Evolutionary conservation across 805 yeast species (phyloP), one percentile per base, ranked within the genome.

Genomic region (Ogataea wickerhamii): DNA sequence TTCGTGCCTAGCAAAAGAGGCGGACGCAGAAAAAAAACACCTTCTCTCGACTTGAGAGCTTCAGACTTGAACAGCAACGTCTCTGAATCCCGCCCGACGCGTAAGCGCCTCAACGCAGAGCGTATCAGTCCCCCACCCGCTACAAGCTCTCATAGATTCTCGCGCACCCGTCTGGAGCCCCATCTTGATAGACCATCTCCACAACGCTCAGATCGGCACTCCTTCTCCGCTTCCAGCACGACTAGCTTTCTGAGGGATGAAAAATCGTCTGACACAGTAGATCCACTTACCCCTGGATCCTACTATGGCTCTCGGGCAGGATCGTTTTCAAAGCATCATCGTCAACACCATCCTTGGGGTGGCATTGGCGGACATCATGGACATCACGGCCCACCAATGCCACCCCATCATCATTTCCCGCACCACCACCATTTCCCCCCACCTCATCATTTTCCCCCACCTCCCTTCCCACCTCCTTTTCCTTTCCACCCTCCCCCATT

Each of bases 1-100:
- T 78, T 75, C 56, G 79, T 77, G 12, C 73, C 71, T 37, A 68
- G 76, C 41, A 71, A 66, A 51, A 52, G 83, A 37, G 83, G 84
- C 17, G 84, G 83, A 3, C 58, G 78, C 32, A 61, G 82, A 25
- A 56, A 65, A 42, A 67, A 61, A 39, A 38, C 55, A 17, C 28
- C 47, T 11, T 38, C 38, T 3, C 28, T 23, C 10, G 47, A 43
- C 18, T 33, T 43, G 12, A 17, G 28, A 20, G 17, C 37, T n/a
- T n/a, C n/a, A n/a, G n/a, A n/a, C n/a, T n/a, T n/a, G n/a, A n/a
- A n/a, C n/a, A n/a, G n/a, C n/a, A n/a, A n/a, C n/a, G n/a, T n/a
- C n/a, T n/a, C n/a, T n/a, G n/a, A n/a, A n/a, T n/a, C n/a, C n/a
- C n/a, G n/a, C n/a, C n/a, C n/a, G n/a, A n/a, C n/a, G n/a, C n/a